Evolutionary conservation across 2,329 filamentous ascomycete genomes (phyloP).

Genomic region (Bretziella fagacearum): DNA sequence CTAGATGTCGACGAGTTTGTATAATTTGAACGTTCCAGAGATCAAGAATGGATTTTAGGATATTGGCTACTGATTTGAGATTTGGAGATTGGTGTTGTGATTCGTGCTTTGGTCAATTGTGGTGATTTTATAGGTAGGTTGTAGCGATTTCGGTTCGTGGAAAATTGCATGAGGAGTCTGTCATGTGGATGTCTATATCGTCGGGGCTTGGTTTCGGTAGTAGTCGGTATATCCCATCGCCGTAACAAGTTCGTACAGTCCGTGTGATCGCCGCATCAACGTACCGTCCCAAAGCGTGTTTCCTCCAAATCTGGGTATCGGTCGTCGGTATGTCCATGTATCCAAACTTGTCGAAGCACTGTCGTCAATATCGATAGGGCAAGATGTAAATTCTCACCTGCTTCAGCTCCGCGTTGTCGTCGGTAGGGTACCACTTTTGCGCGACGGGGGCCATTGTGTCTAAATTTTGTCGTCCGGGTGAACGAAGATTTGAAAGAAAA

Average conservation of each 20-base stretch:
- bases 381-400: slow-evolving; percentile 55
- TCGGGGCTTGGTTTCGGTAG: too few species aligned
- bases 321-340: neutral
- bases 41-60: neutral
- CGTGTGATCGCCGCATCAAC: too few species aligned
- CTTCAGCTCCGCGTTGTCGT: slow-evolving; percentile 76
- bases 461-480: slow-evolving; percentile 24
- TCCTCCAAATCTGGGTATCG: neutral
- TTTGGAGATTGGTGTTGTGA: too few species aligned
- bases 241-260: too few species aligned
- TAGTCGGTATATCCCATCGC: too few species aligned
- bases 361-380: slow-evolving; percentile 17
- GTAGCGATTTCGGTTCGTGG: too few species aligned
- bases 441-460: slow-evolving; percentile 53
- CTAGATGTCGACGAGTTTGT: neutral
- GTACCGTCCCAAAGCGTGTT: neutral
- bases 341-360: slow-evolving; percentile 13
- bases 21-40: neutral
- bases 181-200: too few species aligned
- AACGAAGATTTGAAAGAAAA: slow-evolving; percentile 15
- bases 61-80: too few species aligned
- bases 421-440: slow-evolving; percentile 96
- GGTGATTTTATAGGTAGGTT: too few species aligned
- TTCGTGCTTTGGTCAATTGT: too few species aligned
- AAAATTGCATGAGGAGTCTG: too few species aligned